phyloP scores from a whole-genome alignment of 768 basidiomycete genomes.

The Suillus bovinus region DNA sequence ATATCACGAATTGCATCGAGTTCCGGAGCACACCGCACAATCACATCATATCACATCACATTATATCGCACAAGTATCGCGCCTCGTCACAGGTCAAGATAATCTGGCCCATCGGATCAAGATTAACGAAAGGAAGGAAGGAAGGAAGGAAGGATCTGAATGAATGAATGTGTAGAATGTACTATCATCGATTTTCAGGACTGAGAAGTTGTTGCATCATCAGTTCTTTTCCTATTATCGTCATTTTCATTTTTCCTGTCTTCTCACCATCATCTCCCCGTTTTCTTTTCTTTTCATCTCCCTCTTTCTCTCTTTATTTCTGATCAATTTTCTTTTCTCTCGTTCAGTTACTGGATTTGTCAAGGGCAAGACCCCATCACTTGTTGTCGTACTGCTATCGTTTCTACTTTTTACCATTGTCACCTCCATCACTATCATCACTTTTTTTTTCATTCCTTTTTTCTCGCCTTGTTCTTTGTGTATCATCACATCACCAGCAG shows the following conservation, averaged over 20 bases:
- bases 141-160: slow-evolving; percentile 3
- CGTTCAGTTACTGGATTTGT: slow-evolving; percentile 20
- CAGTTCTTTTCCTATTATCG: slow-evolving; percentile 9
- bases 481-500: slow-evolving; percentile 7
- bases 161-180: slow-evolving; percentile 7
- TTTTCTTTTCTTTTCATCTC: slow-evolving; percentile 12
- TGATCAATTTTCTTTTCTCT: background rate
- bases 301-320: slow-evolving; percentile 1
- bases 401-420: slow-evolving; percentile 16
- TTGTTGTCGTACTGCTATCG: slow-evolving; percentile 21
- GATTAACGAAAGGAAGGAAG: slow-evolving; percentile 3
- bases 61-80: slow-evolving; percentile 1
- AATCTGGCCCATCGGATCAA: background rate
- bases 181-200: slow-evolving; percentile 8
- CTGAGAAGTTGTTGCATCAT: slow-evolving; percentile 19
- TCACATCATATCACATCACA: slow-evolving; percentile 19
- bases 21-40: slow-evolving; percentile 19
- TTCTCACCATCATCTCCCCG: slow-evolving; percentile 7
- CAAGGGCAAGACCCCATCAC: slow-evolving; percentile 10
- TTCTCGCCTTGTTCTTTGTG: background rate
- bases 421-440: slow-evolving; percentile 4
- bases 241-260: slow-evolving; percentile 12
- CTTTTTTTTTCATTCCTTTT: slow-evolving; percentile 5
- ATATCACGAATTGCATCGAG: slow-evolving; percentile 16
- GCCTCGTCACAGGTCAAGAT: slow-evolving; percentile 11